phyloP scores from a whole-genome alignment of 106 monocot genomes.

The Dendrobium catenatum region DNA sequence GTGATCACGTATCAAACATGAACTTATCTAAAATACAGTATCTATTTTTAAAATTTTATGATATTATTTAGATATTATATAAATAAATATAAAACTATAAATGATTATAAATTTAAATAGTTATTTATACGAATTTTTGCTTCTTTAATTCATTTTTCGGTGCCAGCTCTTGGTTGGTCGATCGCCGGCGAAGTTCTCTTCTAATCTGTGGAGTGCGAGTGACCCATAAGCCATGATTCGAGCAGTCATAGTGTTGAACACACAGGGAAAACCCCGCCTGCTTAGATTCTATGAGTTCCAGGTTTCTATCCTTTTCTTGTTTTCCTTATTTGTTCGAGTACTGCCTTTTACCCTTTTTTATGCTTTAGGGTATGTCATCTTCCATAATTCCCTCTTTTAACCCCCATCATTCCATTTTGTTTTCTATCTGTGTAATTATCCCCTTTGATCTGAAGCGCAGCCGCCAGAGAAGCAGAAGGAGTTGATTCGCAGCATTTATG shows the following conservation, averaged over 20 bases:
- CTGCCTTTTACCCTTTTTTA: neutral
- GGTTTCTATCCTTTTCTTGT: conserved; percentile 20
- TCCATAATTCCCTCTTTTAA: neutral
- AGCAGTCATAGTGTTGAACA: conserved; percentile 83
- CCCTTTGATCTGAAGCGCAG: conserved; percentile 10
- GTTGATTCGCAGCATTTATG: conserved; percentile 38
- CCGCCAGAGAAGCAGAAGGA: conserved; percentile 52
- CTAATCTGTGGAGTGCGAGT: neutral
- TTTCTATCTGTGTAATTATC: neutral
- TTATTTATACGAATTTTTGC: too few relatives aligned
- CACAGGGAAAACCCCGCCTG: conserved; percentile 79
- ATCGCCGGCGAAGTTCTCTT: neutral
- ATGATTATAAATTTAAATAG: too few relatives aligned
- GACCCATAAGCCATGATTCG: conserved; percentile 46
- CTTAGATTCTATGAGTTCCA: conserved; percentile 84
- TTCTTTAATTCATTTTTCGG: too few relatives aligned
- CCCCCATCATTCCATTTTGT: neutral
- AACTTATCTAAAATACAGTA: too few relatives aligned
- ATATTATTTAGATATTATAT: too few relatives aligned
- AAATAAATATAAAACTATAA: too few relatives aligned
- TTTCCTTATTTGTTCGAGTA: neutral
- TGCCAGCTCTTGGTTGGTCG: too few relatives aligned
- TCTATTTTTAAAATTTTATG: too few relatives aligned
- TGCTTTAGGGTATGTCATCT: neutral
- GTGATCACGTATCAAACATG: too few relatives aligned